Base-by-base conservation (phyloP, 768 basidiomycete genomes). In the Leccinum arenicola region DNA sequence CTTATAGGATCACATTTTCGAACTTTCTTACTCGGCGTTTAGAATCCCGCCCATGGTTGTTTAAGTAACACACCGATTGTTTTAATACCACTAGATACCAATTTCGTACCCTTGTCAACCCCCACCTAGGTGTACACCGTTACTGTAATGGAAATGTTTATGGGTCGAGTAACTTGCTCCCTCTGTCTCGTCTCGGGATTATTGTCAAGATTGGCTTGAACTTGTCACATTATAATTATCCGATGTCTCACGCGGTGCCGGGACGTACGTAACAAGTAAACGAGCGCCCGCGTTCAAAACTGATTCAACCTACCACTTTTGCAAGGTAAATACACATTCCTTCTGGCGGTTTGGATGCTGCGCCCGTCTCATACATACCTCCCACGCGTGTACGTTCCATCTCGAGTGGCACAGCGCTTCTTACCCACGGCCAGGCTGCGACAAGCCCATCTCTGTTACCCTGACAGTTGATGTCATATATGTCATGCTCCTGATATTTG, bases 21-120 rank as follows among this genome's bases (percentile, higher is more conserved):
- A 60, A 50, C 38, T 38, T 40, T 62, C 61, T 65, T 69, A 60
- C 64, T 66, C 50, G 35, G 40, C 69, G 59, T 64, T 68, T 70
- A 68, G 25, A 27, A 29, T 27, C 36, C n/a, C 58, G 45, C 19
- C 7, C 49, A 36, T 11, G 35, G 59, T 27, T 70, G 68, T 65
- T 62, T 60, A 45, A 19, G 55, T 62, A 52, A 64, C 65, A 57
- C 55, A 60, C 56, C 59, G 45, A 54, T 31, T 64, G 62, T 68
- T 61, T 35, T 61, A 54, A 38, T 62, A 70, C 40, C 59, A 51
- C 35, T 19, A n/a, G n/a, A 58, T 47, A 25, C 63, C 25, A 52
- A 29, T 56, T 36, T 14, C 55, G 43, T 52, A 52, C 12, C 48
- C 11, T 25, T 15, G 27, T 5, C 10, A 19, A 27, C 15, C 36